Percentiles rank a stretch among this genome's conserved stretches.
Conservation (phyloP, 108 stramenopile genomes). For the Mediolabrus comicus region DNA sequence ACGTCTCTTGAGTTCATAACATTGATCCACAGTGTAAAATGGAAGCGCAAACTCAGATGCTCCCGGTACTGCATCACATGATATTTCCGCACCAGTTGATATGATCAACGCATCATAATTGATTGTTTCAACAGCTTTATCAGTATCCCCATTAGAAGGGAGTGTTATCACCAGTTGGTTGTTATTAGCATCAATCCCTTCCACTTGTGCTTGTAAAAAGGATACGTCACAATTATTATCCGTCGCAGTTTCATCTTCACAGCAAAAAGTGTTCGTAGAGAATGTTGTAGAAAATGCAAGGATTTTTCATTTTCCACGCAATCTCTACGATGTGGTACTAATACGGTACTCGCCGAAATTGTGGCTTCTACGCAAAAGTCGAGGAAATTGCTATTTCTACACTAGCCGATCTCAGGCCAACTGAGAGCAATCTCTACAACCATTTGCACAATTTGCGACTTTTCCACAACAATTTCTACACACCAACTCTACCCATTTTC, state of each 20-base stretch:
- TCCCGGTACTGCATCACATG: conserved; percentile 68
- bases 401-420: no score
- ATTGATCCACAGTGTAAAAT: conserved; percentile 81
- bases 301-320: no score
- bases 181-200: conserved; percentile 44
- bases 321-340: no score
- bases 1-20: conserved; percentile 52
- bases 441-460: no score
- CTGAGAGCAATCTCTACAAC: no score
- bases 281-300: no score
- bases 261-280: no score
- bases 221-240: conserved; percentile 6
- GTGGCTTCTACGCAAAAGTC: no score
- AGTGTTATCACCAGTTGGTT: conserved; percentile 27
- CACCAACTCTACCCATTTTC: no score
- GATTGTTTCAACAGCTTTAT: conserved; percentile 16
- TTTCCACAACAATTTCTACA: no score
- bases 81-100: conserved; percentile 65
- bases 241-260: neutral
- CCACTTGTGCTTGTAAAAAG: conserved; percentile 48
- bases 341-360: no score
- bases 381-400: no score
- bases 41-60: conserved; percentile 68
- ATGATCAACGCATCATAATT: conserved; percentile 76
- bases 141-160: neutral